A percentile compares a stretch with the other conserved stretches of the same genome.
phyloP scores from a whole-genome alignment of 2,329 filamentous ascomycete species.

The Teratosphaeria destructans region DNA sequence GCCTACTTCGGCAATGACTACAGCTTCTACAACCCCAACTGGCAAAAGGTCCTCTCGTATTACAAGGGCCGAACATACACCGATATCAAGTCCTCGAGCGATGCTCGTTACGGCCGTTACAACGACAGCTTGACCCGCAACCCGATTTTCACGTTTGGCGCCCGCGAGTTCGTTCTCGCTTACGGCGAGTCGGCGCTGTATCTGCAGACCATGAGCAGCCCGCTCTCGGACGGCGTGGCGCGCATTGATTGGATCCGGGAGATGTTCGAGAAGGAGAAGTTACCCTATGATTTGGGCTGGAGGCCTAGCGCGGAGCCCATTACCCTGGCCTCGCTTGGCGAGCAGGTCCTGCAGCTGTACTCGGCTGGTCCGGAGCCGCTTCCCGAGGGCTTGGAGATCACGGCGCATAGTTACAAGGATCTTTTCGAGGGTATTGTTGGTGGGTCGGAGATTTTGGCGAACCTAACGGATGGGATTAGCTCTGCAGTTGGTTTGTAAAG shows the following conservation, averaged over 20 bases:
- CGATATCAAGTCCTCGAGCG: slow-evolving; percentile 18
- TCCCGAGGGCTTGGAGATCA: slow-evolving; percentile 13
- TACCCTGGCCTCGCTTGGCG: slow-evolving; percentile 15
- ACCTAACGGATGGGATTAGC: slow-evolving; percentile 15
- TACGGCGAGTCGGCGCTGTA: slow-evolving; percentile 31
- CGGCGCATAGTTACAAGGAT: slow-evolving; percentile 10
- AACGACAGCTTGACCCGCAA: slow-evolving; percentile 16
- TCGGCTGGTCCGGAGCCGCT: slow-evolving; percentile 10
- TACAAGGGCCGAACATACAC: slow-evolving; percentile 18
- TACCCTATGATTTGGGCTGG: slow-evolving; percentile 30
- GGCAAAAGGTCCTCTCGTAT: slow-evolving; percentile 18
- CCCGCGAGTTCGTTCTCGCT: slow-evolving; percentile 23
- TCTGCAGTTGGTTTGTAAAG: slow-evolving; percentile 14
- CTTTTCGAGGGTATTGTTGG: slow-evolving; percentile 14
- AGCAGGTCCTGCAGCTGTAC: slow-evolving; percentile 17
- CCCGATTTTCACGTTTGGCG: slow-evolving; percentile 25
- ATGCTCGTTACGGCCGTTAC: slow-evolving; percentile 24
- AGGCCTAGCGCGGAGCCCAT: slow-evolving; percentile 16
- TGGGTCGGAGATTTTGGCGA: slow-evolving; percentile 18
- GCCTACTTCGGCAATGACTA: slow-evolving; percentile 26
- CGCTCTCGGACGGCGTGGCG: slow-evolving; percentile 21
- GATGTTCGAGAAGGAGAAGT: slow-evolving; percentile 28
- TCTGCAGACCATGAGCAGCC: slow-evolving; percentile 26
- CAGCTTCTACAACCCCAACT: slow-evolving; percentile 25
- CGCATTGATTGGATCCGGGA: slow-evolving; percentile 25